Evolutionary conservation across 208 protist genomes (phyloP).

Genomic region (Entamoeba invadens): DNA sequence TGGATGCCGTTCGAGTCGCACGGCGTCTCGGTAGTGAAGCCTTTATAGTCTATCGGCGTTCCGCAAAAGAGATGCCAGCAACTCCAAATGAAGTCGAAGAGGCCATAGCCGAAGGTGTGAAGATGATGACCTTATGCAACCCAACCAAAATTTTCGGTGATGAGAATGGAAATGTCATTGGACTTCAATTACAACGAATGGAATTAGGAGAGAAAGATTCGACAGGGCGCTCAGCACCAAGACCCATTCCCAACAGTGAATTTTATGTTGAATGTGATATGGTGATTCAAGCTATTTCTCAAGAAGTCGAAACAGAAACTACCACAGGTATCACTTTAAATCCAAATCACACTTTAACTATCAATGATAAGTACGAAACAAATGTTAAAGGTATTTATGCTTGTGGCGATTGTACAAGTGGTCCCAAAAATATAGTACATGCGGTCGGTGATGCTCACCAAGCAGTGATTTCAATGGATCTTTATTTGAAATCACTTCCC

Average conservation of each 20-base stretch:
- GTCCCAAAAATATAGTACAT: neutral
- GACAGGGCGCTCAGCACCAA: neutral
- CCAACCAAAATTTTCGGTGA: neutral
- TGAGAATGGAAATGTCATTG: neutral
- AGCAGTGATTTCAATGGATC: neutral
- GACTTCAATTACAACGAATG: neutral
- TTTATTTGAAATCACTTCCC: neutral
- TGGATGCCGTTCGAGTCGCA: neutral
- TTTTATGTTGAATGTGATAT: neutral
- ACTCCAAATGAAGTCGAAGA: neutral
- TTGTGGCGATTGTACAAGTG: neutral
- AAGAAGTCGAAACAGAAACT: neutral
- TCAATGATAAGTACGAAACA: neutral
- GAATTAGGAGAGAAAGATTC: neutral
- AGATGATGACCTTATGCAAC: neutral
- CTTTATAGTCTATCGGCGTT: neutral
- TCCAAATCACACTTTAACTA: neutral
- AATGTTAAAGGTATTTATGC: neutral
- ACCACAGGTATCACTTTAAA: neutral
- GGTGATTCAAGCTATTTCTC: neutral
- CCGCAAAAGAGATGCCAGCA: neutral
- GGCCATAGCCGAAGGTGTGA: neutral
- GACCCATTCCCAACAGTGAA: neutral
- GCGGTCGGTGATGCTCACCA: neutral
- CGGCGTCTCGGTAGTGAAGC: neutral